Percentiles rank a stretch among this genome's conserved stretches.
phyloP scores from a whole-genome alignment of 2,329 filamentous ascomycete genomes.

The Mycosphaerella arachidis region DNA sequence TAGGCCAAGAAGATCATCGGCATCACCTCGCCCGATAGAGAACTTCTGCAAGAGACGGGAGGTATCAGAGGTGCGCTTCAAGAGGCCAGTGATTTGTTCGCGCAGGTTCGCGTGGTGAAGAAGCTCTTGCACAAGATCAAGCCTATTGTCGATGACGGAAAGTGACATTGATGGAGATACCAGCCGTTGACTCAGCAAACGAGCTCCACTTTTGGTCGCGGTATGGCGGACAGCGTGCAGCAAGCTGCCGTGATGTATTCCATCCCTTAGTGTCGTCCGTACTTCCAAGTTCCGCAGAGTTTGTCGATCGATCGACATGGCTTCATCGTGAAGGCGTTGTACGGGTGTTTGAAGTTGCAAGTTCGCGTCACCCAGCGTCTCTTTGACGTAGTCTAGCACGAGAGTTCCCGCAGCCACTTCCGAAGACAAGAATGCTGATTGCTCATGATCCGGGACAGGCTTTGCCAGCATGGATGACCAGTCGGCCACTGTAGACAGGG shows the following conservation, averaged over 20 bases:
- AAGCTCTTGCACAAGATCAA: slow-evolving; percentile 77
- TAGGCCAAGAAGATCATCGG: slow-evolving; percentile 82
- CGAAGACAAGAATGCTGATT: slow-evolving; percentile 56
- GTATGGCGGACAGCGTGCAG: slow-evolving; percentile 86
- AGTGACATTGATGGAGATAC: slow-evolving; percentile 84
- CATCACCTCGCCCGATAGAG: slow-evolving; percentile 81
- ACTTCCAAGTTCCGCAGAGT: slow-evolving; percentile 87
- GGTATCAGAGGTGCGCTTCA: slow-evolving; percentile 76
- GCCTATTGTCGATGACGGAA: slow-evolving; percentile 68
- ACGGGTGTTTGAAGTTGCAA: slow-evolving; percentile 80
- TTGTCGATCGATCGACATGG: slow-evolving; percentile 89
- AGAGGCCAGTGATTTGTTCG: slow-evolving; percentile 62
- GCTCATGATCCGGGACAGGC: slow-evolving; percentile 54
- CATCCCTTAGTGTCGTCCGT: slow-evolving; percentile 77
- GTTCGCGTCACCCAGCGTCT: slow-evolving; percentile 69
- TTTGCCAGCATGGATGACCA: slow-evolving; percentile 78
- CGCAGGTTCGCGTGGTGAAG: slow-evolving; percentile 62
- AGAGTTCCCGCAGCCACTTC: slow-evolving; percentile 75
- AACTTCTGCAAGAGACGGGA: slow-evolving; percentile 92
- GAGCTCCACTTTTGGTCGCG: slow-evolving; percentile 83
- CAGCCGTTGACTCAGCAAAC: slow-evolving; percentile 80
- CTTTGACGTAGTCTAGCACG: slow-evolving; percentile 78
- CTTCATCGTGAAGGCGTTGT: slow-evolving; percentile 67
- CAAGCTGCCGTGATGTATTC: slow-evolving; percentile 73
- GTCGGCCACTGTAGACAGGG: slow-evolving; percentile 50